Conservation (phyloP, 192 early-diverging fungal genomes). For the Podila epicladia region DNA sequence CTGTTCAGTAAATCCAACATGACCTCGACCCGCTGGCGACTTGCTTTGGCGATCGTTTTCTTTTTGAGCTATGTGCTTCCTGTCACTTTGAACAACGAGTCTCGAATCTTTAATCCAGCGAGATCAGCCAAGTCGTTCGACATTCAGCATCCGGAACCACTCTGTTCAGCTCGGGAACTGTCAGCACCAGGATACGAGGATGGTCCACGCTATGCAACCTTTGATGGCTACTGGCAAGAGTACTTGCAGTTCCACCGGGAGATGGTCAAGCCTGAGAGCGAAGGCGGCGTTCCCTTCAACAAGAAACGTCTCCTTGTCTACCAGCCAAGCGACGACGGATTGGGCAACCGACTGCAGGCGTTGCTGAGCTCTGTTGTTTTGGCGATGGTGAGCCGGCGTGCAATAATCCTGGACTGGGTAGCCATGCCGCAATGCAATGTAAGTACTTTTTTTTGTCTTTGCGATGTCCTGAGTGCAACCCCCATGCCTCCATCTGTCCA, state of each 20-base stretch:
- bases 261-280: conserved; percentile 28
- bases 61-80: conserved; percentile 40
- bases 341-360: conserved; percentile 43
- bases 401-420: conserved; percentile 42
- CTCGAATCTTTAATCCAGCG: conserved; percentile 27
- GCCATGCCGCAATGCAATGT: conserved; percentile 48
- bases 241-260: conserved; percentile 34
- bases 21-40: conserved; percentile 27
- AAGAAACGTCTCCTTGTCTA: conserved; percentile 35
- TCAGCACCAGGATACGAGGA: not conserved
- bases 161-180: conserved; percentile 27
- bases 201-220: conserved; percentile 12
- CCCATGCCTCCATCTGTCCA: too few relatives aligned
- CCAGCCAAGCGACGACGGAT: conserved; percentile 46
- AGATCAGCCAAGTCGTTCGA: conserved; percentile 21
- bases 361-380: conserved; percentile 38
- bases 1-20: conserved; percentile 29
- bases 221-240: conserved; percentile 46
- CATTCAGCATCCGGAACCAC: conserved; percentile 30
- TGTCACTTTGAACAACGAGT: conserved; percentile 29
- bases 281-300: conserved; percentile 19
- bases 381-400: conserved; percentile 38
- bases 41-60: conserved; percentile 16
- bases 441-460: conserved; percentile 15
- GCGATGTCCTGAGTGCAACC: not conserved